Conservation (phyloP, 768 basidiomycete genomes). For the Leccinum boreale region DNA sequence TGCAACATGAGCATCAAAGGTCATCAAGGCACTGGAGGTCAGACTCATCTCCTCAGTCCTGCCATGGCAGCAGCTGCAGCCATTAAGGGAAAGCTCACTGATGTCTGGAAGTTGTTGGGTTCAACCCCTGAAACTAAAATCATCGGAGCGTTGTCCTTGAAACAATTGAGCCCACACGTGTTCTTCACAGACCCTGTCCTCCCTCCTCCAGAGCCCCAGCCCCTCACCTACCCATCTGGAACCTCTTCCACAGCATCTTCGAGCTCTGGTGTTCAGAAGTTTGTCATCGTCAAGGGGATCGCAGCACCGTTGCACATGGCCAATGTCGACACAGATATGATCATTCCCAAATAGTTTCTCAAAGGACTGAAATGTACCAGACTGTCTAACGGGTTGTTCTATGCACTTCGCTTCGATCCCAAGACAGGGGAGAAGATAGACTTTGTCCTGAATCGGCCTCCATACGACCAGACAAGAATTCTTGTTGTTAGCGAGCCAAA, state of each 20-base stretch:
- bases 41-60: conserved; percentile 85
- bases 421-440: too few species aligned
- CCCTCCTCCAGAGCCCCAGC: conserved; percentile 49
- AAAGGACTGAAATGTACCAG: conserved; percentile 66
- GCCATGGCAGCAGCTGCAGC: conserved; percentile 94
- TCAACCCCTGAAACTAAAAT: conserved; percentile 38
- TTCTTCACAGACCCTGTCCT: conserved; percentile 72
- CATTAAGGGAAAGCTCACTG: conserved; percentile 78
- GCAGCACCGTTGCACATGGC: conserved; percentile 75
- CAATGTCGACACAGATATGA: conserved; percentile 91
- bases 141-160: conserved; percentile 53
- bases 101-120: conserved; percentile 75
- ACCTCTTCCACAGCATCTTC: conserved; percentile 34
- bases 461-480: too few species aligned
- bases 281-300: conserved; percentile 68
- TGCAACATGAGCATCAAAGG: conserved; percentile 98
- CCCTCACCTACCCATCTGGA: conserved; percentile 33
- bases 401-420: too few species aligned
- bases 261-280: conserved; percentile 54
- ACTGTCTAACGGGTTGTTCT: too few species aligned
- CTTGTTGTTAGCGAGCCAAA: too few species aligned
- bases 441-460: too few species aligned
- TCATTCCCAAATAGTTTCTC: conserved; percentile 92
- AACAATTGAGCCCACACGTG: conserved; percentile 66
- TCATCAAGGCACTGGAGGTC: conserved; percentile 80